Evolutionary conservation across 2,329 filamentous ascomycete genomes (phyloP).

Genomic region (Colletotrichum sublineola): DNA sequence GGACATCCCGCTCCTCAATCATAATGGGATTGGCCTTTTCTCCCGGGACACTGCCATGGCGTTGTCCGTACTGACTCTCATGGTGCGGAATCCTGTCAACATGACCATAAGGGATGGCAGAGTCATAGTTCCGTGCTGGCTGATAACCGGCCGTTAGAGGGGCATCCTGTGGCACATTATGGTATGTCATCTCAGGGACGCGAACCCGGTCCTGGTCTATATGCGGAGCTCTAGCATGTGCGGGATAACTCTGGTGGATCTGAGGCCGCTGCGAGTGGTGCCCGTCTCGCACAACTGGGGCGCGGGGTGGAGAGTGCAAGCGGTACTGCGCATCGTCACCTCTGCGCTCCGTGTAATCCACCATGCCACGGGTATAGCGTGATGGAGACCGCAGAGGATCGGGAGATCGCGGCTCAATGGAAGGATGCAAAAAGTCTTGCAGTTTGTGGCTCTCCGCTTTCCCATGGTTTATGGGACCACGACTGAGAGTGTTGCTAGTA

Average conservation of each 20-base stretch:
- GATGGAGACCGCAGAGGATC: constrained; percentile 37
- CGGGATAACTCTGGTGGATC: constrained; percentile 16
- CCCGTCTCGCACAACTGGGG: constrained; percentile 12
- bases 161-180: constrained; percentile 39
- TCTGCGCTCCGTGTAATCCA: constrained; percentile 33
- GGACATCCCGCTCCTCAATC: constrained; percentile 55
- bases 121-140: constrained; percentile 48
- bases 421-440: constrained; percentile 61
- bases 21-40: constrained; percentile 51
- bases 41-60: constrained; percentile 42
- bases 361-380: constrained; percentile 20
- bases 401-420: constrained; percentile 60
- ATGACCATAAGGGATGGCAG: constrained; percentile 49
- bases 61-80: background rate
- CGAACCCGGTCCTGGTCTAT: constrained; percentile 2
- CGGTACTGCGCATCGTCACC: constrained; percentile 21
- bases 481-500: constrained; percentile 41
- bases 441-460: constrained; percentile 46
- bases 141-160: constrained; percentile 41
- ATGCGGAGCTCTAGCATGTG: constrained; percentile 2
- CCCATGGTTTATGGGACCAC: constrained; percentile 45
- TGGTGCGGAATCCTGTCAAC: background rate
- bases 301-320: constrained; percentile 20
- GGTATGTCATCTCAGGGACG: constrained; percentile 8
- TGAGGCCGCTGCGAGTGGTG: constrained; percentile 8